phyloP scores from a whole-genome alignment of 1,139 yeast species.

The Trichomonascaceae sp. region DNA sequence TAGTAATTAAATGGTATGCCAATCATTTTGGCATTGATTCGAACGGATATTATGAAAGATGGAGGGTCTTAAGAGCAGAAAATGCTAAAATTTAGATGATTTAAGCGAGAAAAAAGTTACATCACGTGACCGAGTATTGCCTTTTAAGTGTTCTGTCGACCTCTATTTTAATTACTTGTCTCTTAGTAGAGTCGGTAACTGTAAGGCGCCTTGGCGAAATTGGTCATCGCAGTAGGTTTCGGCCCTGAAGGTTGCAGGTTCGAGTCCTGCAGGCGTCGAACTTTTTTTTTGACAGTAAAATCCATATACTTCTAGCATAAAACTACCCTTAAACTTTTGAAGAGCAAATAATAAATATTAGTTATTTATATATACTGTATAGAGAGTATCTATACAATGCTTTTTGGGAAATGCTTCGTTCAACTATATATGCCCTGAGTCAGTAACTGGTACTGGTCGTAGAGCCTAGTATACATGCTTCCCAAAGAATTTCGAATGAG shows the following conservation, averaged over 20 bases:
- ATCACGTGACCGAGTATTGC: background rate
- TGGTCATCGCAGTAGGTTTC: conserved; percentile 13
- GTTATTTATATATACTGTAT: background rate
- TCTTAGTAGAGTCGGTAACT: background rate
- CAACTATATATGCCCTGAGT: conserved; percentile 87
- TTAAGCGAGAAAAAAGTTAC: background rate
- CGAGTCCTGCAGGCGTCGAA: conserved; percentile 22
- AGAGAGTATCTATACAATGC: background rate
- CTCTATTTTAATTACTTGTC: background rate
- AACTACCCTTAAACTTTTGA: background rate
- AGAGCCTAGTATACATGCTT: conserved; percentile 83
- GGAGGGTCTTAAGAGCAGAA: too few species aligned
- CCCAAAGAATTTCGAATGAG: conserved; percentile 78
- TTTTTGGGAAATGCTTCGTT: background rate
- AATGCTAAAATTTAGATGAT: too few species aligned
- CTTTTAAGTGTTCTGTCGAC: background rate
- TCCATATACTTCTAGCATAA: too few species aligned
- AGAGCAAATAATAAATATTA: background rate
- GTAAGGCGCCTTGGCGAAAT: conserved; percentile 11
- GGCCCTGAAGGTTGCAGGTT: conserved; percentile 17
- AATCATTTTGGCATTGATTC: background rate
- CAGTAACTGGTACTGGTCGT: conserved; percentile 88
- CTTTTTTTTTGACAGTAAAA: conserved; percentile 11
- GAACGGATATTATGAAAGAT: too few species aligned
- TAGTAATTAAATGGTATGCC: background rate